Evolutionary conservation across 768 basidiomycete species (phyloP).

Genomic region (Mycena pura): DNA sequence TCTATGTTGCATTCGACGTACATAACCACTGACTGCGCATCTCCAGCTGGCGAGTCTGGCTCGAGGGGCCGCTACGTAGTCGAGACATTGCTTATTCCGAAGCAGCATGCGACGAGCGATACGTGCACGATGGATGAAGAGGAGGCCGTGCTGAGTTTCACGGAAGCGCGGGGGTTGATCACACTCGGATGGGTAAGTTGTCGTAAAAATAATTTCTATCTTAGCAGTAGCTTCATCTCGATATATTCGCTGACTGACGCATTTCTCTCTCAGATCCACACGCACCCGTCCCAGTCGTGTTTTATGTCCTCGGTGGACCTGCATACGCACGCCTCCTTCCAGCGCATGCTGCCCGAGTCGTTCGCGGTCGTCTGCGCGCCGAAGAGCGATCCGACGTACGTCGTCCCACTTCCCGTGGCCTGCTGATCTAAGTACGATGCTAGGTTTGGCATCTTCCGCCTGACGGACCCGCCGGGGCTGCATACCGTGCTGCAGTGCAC

Average conservation of each 20-base stretch:
- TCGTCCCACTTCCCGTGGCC: conserved; percentile 3
- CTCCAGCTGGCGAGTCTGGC: neutral
- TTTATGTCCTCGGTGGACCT: conserved; percentile 96
- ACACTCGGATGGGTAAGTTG: conserved; percentile 88
- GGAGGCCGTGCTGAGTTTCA: conserved; percentile 85
- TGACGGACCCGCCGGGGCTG: conserved; percentile 88
- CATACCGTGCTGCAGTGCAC: conserved; percentile 71
- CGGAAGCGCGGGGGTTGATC: conserved; percentile 79
- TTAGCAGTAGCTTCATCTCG: too few species aligned
- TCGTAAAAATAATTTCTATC: too few species aligned
- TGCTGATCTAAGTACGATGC: conserved; percentile 11
- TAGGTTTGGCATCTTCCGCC: conserved; percentile 87
- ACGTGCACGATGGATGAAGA: conserved; percentile 95
- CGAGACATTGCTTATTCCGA: conserved; percentile 87
- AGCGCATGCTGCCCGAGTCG: conserved; percentile 88
- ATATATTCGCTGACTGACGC: neutral
- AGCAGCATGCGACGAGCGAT: conserved; percentile 86
- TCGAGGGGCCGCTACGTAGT: conserved; percentile 59
- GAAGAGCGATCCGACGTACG: conserved; percentile 74
- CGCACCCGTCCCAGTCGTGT: conserved; percentile 20
- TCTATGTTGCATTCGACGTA: neutral
- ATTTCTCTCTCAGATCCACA: conserved; percentile 67
- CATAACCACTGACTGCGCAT: neutral
- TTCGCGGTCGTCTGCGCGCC: conserved; percentile 95
- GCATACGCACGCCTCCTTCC: conserved; percentile 91